Evolutionary conservation across 129 eudicot genomes (phyloP), one percentile per base, ranked within the genome.

Genomic region (Pseudognaphalium luteoalbum): DNA sequence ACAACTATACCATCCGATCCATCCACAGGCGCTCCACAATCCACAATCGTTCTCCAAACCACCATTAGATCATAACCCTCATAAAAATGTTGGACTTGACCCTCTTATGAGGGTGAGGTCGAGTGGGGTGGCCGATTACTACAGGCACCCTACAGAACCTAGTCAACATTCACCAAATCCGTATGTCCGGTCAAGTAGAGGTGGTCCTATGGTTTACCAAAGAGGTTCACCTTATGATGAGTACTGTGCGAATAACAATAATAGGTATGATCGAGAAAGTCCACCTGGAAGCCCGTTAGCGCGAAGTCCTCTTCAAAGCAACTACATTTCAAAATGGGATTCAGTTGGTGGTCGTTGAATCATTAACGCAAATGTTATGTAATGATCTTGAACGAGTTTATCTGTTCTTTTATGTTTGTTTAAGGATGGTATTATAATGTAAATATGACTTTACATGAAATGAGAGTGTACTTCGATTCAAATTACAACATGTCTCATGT

Each of bases 221-320:
- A 84, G 81, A 76, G 81, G 83, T 74, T 71, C 71, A 76, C 79
- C 81, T 15, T 80, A 60, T 9, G 88, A 86, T 16, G 82, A 88
- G 29, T 66, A 60, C 29, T 54, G 73, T 33, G 75, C 52, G 74
- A 64, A 72, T 39, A 73, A 54, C 19, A 83, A 77, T 21, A 73
- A 69, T 58, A 81, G 85, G 80, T 33, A 42, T 52, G 96, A 85
- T 28, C 77, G 83, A 70, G 86, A 78, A 59, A 80, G 82, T 59
- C 83, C 71, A 21, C 68, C 85, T 0, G 62, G 75, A 42, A 86
- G 86, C 75, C 87, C 91, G 9, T 65, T 79, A 54, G 73, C 58
- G 3, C 68, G 63, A 16, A 78, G 81, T 58, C 84, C 88, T 37
- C 77, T 10, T 10, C 72, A 71, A 20, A 71, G 21, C 72, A 78